Evolutionary conservation across 208 protist species (phyloP), one percentile per base, ranked within the genome.

Genomic region (Leishmania gerbilli): DNA sequence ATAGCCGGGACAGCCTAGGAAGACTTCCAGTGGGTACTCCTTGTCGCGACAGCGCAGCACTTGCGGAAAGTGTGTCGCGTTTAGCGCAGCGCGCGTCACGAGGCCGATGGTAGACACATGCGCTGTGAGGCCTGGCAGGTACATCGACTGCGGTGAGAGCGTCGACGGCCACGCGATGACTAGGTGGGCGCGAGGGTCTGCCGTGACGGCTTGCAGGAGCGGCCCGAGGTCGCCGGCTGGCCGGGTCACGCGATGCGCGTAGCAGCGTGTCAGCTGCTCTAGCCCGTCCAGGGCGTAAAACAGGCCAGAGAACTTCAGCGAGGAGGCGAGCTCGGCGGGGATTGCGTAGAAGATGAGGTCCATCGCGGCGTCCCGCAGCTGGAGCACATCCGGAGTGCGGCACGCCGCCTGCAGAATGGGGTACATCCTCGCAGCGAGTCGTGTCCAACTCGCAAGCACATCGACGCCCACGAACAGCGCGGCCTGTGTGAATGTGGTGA

Each of bases 1-100:
- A 71, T 94, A 97, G 8, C 93, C 93, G 1, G 93, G 93, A 45
- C 87, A 85, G 24, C 93, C 91, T 17, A 95, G 83, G 74, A 97
- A 92, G 8, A 90, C 8, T 27, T 87, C 79, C n/a, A 92, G 7
- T 8, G 86, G 58, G 80, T 91, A 92, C 47, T 79, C 62, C 68
- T 77, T 76, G 2, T 60, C 79, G 1, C 76, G 53, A 62, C 79
- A 91, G n/a, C 60, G 64, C 40, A 94, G 79, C 15, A 83, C 13
- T 58, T 76, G 71, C 1, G 84, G 92, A 67, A 87, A 84, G 64
- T 65, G 80, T 58, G 45, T 71, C 79, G 21, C 58, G 15, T 75
- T 40, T 24, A 84, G 58, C 47, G 58, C 74, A 9, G 49, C 51
- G 7, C 71, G 79, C 21, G 42, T 64, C 17, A 89, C 72, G 21